Base-by-base conservation (phyloP, 345 rosid genomes). In the Bretschneidera sinensis region DNA sequence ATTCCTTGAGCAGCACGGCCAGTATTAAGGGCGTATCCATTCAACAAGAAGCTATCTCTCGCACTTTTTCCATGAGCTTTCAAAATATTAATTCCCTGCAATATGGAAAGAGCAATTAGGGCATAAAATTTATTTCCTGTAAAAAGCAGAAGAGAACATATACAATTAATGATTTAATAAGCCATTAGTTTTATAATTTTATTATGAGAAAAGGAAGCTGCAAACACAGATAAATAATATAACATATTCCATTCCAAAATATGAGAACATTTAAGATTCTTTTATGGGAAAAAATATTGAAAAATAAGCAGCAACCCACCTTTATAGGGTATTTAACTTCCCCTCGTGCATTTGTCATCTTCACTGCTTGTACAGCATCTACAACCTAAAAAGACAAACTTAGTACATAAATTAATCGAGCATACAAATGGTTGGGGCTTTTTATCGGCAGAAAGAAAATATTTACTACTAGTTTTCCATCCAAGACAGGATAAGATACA, bases 1-100 rank as follows among this genome's bases (percentile, higher is more conserved):
- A 94, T 91, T 68, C 99, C 99, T 77, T 88, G 99, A 34, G 99
- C 96, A 72, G 97, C 95, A 65, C 92, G 95, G 2, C 95, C 96
- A 59, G 97, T 83, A 62, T 88, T 85, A 62, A 94, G 78, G 21
- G 99, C 99, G 72, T 91, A 88, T 13, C 99, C 99, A 70, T 88
- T 86, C 76, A 94, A 72, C 61, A 94, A 72, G 69, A 82, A 88
- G 79, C 97, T 94, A 14, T 88, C 96, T 73, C 77, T 91, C 24
- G 95, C 97, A 75, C 97, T 91, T 76, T 86, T 74, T 14, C 95
- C 97, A 74, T 95, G 99, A 63, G 99, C 95, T 82, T 91, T 95
- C 69, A 95, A 78, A 73, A 86, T 75, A 68, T 88, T 95, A 67
- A 91, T 88, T 7, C 95, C 88, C 99, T 91, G 63, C 17, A 64